Evolutionary conservation across 768 basidiomycete species (phyloP), one percentile per base, ranked within the genome.

Genomic region (Myochromella boudieri): DNA sequence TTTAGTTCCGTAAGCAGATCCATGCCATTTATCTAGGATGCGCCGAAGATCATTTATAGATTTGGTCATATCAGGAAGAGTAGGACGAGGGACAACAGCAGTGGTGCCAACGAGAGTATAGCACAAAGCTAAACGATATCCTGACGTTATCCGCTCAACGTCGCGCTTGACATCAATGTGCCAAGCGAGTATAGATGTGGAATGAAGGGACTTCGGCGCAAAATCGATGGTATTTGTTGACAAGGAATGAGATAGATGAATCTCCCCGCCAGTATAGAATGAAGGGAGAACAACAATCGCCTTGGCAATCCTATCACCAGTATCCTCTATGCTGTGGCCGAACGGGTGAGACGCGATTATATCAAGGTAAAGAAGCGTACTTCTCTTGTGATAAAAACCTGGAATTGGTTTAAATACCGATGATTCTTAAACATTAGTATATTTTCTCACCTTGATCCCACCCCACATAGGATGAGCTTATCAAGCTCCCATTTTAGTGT

Each of bases 111-210:
- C 64, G 40, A 80, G 66, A 49, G 77, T 78, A 59, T 73, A 80
- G 0, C 76, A 72, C 4, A 80, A 67, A 0, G 76, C 77, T 0
- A 80, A 67, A 1, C 74, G 71, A 46, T 75, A 77, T 3, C 79
- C 78, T 14, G 69, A 67, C 0, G 69, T 74, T 33, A 79, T 61
- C 4, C 71, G 69, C 48, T 74, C 74, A 49, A 79, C 69, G 61
- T 76, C 75, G 56, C 77, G 76, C 37, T 60, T 61, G 39, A 78
- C 77, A 44, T 78, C 78, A 20, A 74, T 78, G 53, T 80, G 77
- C 76, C 78, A 81, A 0, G 77, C 66, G 3, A 78, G 59, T 11
- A 74, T 57, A 1, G 70, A 59, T 0, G 72, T 75, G 3, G 57
- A 55, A 5, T 59, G 40, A 1, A 60, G 42, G n/a, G 72, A 71